A percentile compares a stretch with the other conserved stretches of the same genome.
Evolutionary conservation across 1,139 yeast species (phyloP).

Genomic region (Geotrichum histeridarum): DNA sequence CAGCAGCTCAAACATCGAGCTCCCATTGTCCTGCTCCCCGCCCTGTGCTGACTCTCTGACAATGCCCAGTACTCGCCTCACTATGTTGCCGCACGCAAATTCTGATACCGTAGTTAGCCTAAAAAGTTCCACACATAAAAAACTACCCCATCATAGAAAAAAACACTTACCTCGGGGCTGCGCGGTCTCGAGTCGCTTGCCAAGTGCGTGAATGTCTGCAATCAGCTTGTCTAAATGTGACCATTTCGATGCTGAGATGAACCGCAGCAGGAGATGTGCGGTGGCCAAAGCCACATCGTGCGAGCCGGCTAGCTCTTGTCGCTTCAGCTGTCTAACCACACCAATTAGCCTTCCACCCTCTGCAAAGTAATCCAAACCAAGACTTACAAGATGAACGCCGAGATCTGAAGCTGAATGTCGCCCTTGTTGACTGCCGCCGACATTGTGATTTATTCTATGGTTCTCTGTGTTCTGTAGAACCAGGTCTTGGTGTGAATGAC

Average conservation of each 20-base stretch:
- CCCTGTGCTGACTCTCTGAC: constrained; percentile 83
- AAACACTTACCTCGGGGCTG: constrained; percentile 39
- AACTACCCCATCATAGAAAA: no score
- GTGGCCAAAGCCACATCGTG: constrained; percentile 79
- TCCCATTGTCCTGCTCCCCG: constrained; percentile 34
- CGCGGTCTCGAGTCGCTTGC: constrained; percentile 38
- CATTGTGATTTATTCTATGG: neutral
- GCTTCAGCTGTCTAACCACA: constrained; percentile 46
- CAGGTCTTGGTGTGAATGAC: no score
- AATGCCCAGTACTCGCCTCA: constrained; percentile 80
- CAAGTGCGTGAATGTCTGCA: constrained; percentile 53
- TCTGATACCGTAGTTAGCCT: constrained; percentile 38
- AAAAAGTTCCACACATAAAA: neutral
- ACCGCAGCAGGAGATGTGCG: constrained; percentile 80
- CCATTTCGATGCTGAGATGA: constrained; percentile 89
- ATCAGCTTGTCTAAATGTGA: constrained; percentile 67
- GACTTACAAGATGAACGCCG: constrained; percentile 13
- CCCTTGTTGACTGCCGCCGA: constrained; percentile 8
- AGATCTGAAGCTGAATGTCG: constrained; percentile 17
- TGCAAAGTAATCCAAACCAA: neutral
- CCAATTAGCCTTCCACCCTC: neutral
- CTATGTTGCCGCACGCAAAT: constrained; percentile 83
- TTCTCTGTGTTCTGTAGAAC: no score
- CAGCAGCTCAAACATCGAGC: constrained; percentile 83
- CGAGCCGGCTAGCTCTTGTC: constrained; percentile 71